Evolutionary conservation across 2,329 filamentous ascomycete species (phyloP).

Genomic region (Amauroascus verrucosus): DNA sequence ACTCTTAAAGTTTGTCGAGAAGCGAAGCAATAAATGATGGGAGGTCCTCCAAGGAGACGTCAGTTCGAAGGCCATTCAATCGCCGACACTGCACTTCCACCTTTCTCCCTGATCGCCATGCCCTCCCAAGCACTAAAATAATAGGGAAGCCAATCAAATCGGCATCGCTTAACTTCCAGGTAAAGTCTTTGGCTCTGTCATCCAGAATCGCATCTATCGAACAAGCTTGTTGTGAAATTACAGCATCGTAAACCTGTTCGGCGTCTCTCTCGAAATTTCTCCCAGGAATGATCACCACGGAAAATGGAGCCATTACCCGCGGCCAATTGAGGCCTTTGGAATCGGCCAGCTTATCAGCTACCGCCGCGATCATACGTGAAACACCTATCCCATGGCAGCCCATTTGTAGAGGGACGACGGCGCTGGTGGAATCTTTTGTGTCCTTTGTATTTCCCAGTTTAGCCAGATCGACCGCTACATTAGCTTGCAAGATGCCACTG

Average conservation of each 20-base stretch:
- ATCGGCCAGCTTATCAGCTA: constrained; percentile 66
- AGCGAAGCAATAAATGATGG: constrained; percentile 39
- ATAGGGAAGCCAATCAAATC: constrained; percentile 83
- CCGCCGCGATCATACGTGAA: constrained; percentile 76
- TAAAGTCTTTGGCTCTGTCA: constrained; percentile 57
- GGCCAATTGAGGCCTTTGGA: constrained; percentile 77
- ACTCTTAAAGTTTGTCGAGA: constrained; percentile 42
- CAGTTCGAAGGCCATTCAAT: constrained; percentile 48
- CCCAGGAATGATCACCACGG: constrained; percentile 54
- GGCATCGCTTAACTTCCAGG: constrained; percentile 84
- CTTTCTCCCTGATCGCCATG: constrained; percentile 49
- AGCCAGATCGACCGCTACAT: constrained; percentile 41
- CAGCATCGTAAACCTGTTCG: constrained; percentile 52
- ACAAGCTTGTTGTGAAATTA: constrained; percentile 31
- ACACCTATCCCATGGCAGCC: constrained; percentile 94
- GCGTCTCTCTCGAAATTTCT: constrained; percentile 41
- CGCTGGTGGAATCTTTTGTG: background rate
- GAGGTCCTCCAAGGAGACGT: constrained; percentile 45
- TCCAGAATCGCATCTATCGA: constrained; percentile 60
- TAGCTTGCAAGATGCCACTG: constrained; percentile 60
- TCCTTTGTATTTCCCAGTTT: constrained; percentile 12
- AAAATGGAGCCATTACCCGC: constrained; percentile 71
- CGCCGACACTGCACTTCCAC: constrained; percentile 72
- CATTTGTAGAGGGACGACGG: constrained; percentile 62
- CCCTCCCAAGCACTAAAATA: constrained; percentile 64